Base-by-base conservation (phyloP, 2,329 filamentous ascomycete genomes). In the Balansia obtecta region DNA sequence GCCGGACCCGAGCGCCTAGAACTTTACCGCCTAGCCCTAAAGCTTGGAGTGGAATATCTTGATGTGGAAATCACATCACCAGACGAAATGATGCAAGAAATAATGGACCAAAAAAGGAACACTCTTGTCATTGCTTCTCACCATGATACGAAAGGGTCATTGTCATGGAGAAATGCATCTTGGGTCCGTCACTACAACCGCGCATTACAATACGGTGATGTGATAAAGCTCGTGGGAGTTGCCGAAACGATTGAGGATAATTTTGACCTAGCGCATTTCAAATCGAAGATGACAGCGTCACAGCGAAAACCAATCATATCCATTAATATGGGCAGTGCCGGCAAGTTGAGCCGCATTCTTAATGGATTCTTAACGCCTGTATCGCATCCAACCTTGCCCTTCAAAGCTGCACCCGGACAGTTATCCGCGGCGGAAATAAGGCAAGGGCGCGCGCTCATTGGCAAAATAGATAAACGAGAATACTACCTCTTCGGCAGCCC, bases 291-390 rank as follows among this genome's bases (percentile, higher is more conserved):
- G 68, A 73, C 80, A 38, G 72, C 76, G 22, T 78, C 86, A 1
- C 85, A 94, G 61, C 75, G 85, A 49, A 81, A 82, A n/a, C 91
- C 90, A 1, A 71, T 98, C 50, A 96, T 98, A 58, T 88, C 86
- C 1, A 85, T 98, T 63, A 98, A 98, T 68, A 97, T 98, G 91
- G 90, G 91, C 32, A 74, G 80, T 45, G 73, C 79, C 27, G 93
- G 93, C 46, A 93, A 95, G 69, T 76, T 96, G 41, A 95, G 88
- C 61, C 83, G 93, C 34, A 84, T 98, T 43, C 72, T 94, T 52
- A 98, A 98, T 67, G 75, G 79, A 32, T 97, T 97, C 72, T 81
- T 98, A 72, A 97, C 93, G 0, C 93, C 93, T 0, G 93, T 98
- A 13, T 89, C 88, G 3, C 93, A 97, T 64, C 86, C 88, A 1